phyloP scores from a whole-genome alignment of 2,329 filamentous ascomycete species.

The Pezicula radicicola region DNA sequence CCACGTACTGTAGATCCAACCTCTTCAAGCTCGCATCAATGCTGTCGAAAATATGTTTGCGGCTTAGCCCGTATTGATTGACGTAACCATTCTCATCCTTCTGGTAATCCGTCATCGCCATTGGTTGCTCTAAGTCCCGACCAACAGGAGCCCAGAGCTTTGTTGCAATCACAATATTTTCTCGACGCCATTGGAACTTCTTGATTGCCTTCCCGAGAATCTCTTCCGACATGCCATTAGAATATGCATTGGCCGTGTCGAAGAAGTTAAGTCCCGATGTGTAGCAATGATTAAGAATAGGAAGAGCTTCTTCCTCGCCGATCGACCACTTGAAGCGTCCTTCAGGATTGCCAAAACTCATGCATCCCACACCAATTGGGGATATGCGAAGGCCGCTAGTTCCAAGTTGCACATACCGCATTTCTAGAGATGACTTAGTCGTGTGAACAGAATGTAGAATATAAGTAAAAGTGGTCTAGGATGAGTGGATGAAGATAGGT shows the following conservation, averaged over 20 bases:
- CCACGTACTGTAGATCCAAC: slow-evolving; percentile 54
- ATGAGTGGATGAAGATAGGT: too few species aligned
- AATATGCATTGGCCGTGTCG: slow-evolving; percentile 54
- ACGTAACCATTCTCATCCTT: too few species aligned
- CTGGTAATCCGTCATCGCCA: slow-evolving; percentile 46
- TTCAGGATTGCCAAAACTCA: too few species aligned
- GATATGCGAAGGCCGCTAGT: too few species aligned
- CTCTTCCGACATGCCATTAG: slow-evolving; percentile 47
- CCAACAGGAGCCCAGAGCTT: slow-evolving; percentile 45
- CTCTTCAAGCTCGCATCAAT: slow-evolving; percentile 56
- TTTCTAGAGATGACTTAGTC: too few species aligned
- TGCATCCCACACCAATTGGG: too few species aligned
- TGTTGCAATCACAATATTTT: slow-evolving; percentile 54
- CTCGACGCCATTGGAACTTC: slow-evolving; percentile 53
- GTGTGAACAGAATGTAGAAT: too few species aligned
- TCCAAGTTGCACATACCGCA: too few species aligned
- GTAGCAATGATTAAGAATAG: slow-evolving; percentile 27
- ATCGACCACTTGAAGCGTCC: too few species aligned
- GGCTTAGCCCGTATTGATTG: slow-evolving; percentile 40
- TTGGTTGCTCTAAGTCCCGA: slow-evolving; percentile 53
- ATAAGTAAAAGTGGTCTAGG: too few species aligned
- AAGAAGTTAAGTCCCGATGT: slow-evolving; percentile 56
- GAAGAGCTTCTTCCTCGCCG: too few species aligned
- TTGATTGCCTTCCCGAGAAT: slow-evolving; percentile 55
- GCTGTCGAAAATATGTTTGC: slow-evolving; percentile 69